These are phyloP conservation scores for Neurospora hispaniola DNA, from an alignment of 495 filamentous ascomycete genomes.

Conservation along the genomic window DNA sequence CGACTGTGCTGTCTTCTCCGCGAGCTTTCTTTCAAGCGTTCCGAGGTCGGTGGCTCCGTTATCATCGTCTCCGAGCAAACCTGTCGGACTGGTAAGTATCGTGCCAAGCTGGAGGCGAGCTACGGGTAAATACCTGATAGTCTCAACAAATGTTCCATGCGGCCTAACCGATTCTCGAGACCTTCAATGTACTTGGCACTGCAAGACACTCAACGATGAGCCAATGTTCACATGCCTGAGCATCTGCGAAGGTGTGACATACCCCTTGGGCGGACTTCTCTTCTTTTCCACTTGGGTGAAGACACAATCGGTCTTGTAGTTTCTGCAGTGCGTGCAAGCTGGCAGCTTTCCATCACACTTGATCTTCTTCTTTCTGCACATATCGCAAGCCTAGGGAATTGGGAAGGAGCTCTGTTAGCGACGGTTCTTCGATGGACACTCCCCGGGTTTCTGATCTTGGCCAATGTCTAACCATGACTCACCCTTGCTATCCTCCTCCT, in stretches of 20 bases:
- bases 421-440: neutral
- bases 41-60: conserved; percentile 82
- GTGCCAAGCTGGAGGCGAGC: neutral
- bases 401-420: conserved; percentile 9
- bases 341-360: conserved; percentile 98
- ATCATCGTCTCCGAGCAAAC: conserved; percentile 73
- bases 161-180: conserved; percentile 82
- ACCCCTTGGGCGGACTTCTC: conserved; percentile 95
- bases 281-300: conserved; percentile 99
- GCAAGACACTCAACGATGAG: conserved; percentile 16
- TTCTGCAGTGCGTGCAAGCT: conserved; percentile 89
- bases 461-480: conserved; percentile 16
- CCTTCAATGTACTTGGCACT: conserved; percentile 98
- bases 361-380: conserved; percentile 99
- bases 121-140: conserved; percentile 51
- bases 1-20: conserved; percentile 46
- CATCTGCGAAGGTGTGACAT: conserved; percentile 10
- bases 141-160: conserved; percentile 85
- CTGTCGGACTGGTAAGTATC: conserved; percentile 21
- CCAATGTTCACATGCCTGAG: neutral
- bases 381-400: conserved; percentile 73
- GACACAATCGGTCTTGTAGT: conserved; percentile 96
- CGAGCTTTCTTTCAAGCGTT: conserved; percentile 71
- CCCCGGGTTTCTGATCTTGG: neutral
- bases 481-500: conserved; percentile 87